Base-by-base conservation (phyloP, 768 basidiomycete species). In the Pisolithus orientalis region DNA sequence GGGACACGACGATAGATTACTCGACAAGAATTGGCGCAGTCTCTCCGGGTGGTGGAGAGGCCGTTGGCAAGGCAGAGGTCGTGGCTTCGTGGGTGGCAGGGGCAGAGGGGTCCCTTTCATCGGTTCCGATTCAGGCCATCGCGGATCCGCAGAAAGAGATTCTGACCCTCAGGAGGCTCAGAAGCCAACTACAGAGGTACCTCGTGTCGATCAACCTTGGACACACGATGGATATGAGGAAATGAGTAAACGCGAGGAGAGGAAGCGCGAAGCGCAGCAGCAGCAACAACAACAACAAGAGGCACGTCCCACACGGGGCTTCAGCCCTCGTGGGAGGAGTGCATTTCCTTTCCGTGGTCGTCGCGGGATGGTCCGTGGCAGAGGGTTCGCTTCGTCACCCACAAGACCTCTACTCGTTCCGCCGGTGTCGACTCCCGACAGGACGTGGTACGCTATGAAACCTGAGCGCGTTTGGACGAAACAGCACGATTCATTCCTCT, bases 1-100 rank as follows among this genome's bases (percentile, higher is more conserved):
- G 92, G 85, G 89, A 5, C 94, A 96, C 64, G 94, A 96, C 66
- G 93, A 95, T 65, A 84, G 94, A 44, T 72, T 93, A 50, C 72
- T 91, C 64, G 86, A 90, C 68, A 89, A 89, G 66, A 83, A 89
- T 55, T 68, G 90, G 39, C 80, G 91, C 39, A 86, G 84, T 63
- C 69, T 94, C 43, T 91, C 88, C 70, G 83, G 82, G 1, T 93
- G 90, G 90, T 93, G 91, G 90, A 76, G 88, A 52, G 87, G 84
- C 39, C 78, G 80, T 55, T 84, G 87, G 84, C 79, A 86, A 64
- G 81, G 82, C 40, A 78, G 87, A 17, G 80, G 82, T 10, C 76
- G 87, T 40, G 83, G 82, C 8, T 77, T 79, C 37, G 58, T 71
- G 59, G 76, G 80, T 59, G 81, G 83, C n/a, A 70, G 84, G 57